A percentile compares a stretch with the other conserved stretches of the same genome.
phyloP scores from a whole-genome alignment of 305 asterid species.

The Euphrasia arctica region DNA sequence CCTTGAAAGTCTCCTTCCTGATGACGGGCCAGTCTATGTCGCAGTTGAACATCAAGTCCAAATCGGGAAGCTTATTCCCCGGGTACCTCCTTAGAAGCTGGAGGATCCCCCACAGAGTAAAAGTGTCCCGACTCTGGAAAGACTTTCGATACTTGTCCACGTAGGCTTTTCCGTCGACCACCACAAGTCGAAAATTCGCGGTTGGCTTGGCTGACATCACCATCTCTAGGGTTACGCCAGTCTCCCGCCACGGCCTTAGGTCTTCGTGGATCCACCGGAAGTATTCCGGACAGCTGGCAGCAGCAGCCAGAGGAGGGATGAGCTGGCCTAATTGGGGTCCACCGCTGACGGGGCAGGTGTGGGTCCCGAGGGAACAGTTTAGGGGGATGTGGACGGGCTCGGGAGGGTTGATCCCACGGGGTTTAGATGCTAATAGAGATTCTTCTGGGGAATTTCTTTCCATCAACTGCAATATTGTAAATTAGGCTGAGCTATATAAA shows the following conservation, averaged over 20 bases:
- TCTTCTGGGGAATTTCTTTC: constrained; percentile 34
- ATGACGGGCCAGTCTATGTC: constrained; percentile 73
- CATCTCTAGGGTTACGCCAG: constrained; percentile 72
- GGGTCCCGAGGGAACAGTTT: constrained; percentile 50
- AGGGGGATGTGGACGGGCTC: constrained; percentile 48
- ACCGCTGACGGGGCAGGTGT: constrained; percentile 37
- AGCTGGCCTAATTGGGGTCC: too few relatives aligned
- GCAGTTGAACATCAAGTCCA: constrained; percentile 77
- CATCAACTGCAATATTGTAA: constrained; percentile 38
- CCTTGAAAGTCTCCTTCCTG: constrained; percentile 33
- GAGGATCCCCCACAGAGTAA: constrained; percentile 85
- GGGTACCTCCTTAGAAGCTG: constrained; percentile 83
- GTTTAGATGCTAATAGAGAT: constrained; percentile 26
- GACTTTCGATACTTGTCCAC: constrained; percentile 48
- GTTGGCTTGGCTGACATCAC: constrained; percentile 63
- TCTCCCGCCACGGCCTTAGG: constrained; percentile 87
- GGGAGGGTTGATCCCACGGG: constrained; percentile 1
- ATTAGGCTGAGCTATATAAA: too few relatives aligned
- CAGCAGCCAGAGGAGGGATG: background rate
- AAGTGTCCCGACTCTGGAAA: constrained; percentile 19
- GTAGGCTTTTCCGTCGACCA: constrained; percentile 68
- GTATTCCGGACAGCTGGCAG: constrained; percentile 60
- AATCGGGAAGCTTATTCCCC: constrained; percentile 65
- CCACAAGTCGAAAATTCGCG: constrained; percentile 67
- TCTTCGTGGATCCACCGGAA: constrained; percentile 88